Conservation (phyloP, 2,329 filamentous ascomycete species). For the Scopulariopsis brevicaulis region DNA sequence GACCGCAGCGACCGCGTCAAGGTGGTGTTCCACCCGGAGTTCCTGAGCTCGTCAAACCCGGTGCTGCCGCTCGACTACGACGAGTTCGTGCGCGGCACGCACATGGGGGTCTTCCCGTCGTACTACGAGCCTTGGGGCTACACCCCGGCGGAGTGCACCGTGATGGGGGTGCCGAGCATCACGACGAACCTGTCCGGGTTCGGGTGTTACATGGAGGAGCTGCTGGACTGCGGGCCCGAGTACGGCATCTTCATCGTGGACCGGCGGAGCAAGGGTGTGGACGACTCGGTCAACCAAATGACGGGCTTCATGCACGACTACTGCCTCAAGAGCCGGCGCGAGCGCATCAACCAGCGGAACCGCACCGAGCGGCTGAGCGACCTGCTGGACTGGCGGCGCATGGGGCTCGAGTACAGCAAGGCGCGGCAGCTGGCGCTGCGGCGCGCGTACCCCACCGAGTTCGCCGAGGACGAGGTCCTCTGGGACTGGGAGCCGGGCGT, state of each 20-base stretch:
- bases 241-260: constrained; percentile 99
- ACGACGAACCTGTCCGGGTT: constrained; percentile 97
- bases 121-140: constrained; percentile 99
- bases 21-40: constrained; percentile 96
- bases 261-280: constrained; percentile 85
- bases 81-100: constrained; percentile 94
- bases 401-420: constrained; percentile 99
- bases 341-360: constrained; percentile 98
- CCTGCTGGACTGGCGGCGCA: constrained; percentile 95
- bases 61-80: constrained; percentile 95
- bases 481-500: constrained; percentile 86
- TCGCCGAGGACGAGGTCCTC: constrained; percentile 68
- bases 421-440: constrained; percentile 84
- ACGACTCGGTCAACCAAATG: constrained; percentile 95
- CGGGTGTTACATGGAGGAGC: constrained; percentile 98
- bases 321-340: constrained; percentile 80
- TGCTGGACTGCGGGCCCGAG: constrained; percentile 83
- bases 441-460: constrained; percentile 82
- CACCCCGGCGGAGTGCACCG: constrained; percentile 94
- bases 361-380: constrained; percentile 91
- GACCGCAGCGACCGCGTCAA: constrained; percentile 92
- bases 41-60: constrained; percentile 90
- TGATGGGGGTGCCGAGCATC: constrained; percentile 98
- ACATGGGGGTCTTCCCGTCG: constrained; percentile 89
- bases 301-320: constrained; percentile 78